Evolutionary conservation across 1,139 yeast genomes (phyloP), one percentile per base, ranked within the genome.

Genomic region (Kodamaea sp.): DNA sequence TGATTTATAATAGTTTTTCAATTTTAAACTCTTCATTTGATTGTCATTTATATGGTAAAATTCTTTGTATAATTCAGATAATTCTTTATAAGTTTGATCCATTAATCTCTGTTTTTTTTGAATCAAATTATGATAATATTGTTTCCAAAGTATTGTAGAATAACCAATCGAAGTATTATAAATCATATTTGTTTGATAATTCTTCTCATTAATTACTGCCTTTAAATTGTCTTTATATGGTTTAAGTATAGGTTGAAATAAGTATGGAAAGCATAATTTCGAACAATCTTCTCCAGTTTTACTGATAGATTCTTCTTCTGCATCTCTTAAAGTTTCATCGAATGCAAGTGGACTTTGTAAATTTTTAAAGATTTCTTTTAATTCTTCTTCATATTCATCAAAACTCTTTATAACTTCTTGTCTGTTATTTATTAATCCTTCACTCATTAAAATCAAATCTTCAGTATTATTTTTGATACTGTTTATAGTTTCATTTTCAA

Each of bases 401-500:
- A 55, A 47, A 2, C 53, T 45, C 35, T 44, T 52, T 9, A 59
- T 41, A 3, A 60, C 45, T 30, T 57, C 57, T 4, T 50, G 49
- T 30, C 52, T 50, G 27, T 46, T 38, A 26, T 43, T 40, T 15
- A 48, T 39, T n/a, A 45, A 31, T 9, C 56, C 55, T 23, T 47
- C 45, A 9, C 43, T 43, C 33, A 44, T 33, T 45, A 63, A 45
- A 8, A 62, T 53, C 25, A 57, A 44, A 40, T 61, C 62, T 45
- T 70, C 75, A n/a, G 64, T 58, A 38, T 59, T 61, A 37, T 58
- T 56, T 42, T 57, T 61, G 31, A 70, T 57, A 31, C 52, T 53
- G 32, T 61, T 56, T 28, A 70, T 63, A 24, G 66, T 56, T 31
- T 63, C 67, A n/a, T 61, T 49, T 46, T 68, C 73, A 40, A 56